Evolutionary conservation across 768 basidiomycete genomes (phyloP).

Genomic region (Mycena epipterygia): DNA sequence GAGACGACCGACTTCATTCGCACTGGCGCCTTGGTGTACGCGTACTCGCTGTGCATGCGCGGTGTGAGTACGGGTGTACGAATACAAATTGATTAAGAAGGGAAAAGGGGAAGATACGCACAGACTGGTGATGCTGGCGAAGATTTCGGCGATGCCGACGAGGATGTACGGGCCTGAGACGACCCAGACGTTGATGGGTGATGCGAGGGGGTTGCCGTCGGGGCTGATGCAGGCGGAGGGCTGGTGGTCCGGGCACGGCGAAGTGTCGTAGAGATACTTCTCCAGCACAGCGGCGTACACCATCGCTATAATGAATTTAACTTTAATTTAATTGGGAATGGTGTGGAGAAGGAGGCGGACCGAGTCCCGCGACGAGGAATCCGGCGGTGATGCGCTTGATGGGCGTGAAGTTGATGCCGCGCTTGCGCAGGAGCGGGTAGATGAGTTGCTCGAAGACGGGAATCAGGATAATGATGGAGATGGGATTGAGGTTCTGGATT

Average conservation of each 20-base stretch:
- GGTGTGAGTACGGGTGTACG: no score
- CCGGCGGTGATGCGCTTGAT: conserved; percentile 67
- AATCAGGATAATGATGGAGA: conserved; percentile 62
- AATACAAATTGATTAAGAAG: no score
- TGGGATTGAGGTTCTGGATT: conserved; percentile 66
- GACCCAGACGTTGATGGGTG: conserved; percentile 65
- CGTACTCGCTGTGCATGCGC: conserved; percentile 47
- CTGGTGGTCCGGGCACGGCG: conserved; percentile 59
- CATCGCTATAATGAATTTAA: conserved; percentile 53
- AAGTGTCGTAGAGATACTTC: conserved; percentile 56
- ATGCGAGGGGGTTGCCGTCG: conserved; percentile 47
- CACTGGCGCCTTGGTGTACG: conserved; percentile 67
- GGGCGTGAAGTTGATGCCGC: conserved; percentile 63
- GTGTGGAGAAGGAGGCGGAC: conserved; percentile 22
- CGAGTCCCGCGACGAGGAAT: conserved; percentile 63
- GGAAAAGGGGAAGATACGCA: conserved; percentile 1
- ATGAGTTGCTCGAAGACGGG: conserved; percentile 64
- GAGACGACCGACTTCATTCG: conserved; percentile 76
- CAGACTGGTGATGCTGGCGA: conserved; percentile 71
- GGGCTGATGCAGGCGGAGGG: conserved; percentile 56
- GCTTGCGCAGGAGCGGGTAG: conserved; percentile 60
- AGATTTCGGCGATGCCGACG: conserved; percentile 69
- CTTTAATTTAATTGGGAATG: not conserved
- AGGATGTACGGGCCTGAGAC: conserved; percentile 66
- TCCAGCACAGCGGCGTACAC: conserved; percentile 65